Percentiles rank a stretch among this genome's conserved stretches.
Conservation (phyloP, 257 asterid genomes). For the Coffea canephora region DNA sequence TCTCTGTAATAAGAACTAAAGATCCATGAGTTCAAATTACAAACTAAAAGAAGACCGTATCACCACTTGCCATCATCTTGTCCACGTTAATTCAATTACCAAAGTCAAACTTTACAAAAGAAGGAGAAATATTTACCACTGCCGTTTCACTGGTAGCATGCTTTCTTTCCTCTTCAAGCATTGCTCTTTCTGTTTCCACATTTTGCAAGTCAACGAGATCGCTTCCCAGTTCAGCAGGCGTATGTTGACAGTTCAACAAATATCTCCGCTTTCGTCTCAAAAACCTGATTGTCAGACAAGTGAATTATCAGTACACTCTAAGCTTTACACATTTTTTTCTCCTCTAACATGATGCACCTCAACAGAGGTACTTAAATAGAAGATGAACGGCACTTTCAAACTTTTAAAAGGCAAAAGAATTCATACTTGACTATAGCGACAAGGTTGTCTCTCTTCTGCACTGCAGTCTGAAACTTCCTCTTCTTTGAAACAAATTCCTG, state of each 20-base stretch:
- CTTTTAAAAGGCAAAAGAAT: neutral
- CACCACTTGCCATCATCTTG: neutral
- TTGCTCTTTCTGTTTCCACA: neutral
- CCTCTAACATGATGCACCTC: neutral
- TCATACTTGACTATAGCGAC: constrained; percentile 14
- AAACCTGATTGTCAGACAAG: neutral
- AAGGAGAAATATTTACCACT: neutral
- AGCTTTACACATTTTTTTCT: neutral
- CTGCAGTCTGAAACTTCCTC: constrained; percentile 14
- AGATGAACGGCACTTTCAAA: neutral
- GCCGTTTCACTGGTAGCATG: neutral
- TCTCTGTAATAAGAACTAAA: constrained; percentile 2
- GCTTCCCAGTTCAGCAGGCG: neutral
- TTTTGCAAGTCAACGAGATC: neutral
- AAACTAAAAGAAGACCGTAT: neutral
- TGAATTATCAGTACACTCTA: neutral
- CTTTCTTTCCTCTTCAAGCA: neutral
- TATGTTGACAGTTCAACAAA: neutral
- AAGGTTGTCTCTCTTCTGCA: constrained; percentile 20
- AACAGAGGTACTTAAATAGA: neutral
- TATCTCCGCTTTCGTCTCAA: constrained; percentile 2
- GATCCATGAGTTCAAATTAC: neutral
- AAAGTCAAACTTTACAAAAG: neutral
- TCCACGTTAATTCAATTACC: neutral
- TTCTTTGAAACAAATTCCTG: constrained; percentile 23